Evolutionary conservation across 257 asterid genomes (phyloP).

Genomic region (Paraleonurus japonicus): DNA sequence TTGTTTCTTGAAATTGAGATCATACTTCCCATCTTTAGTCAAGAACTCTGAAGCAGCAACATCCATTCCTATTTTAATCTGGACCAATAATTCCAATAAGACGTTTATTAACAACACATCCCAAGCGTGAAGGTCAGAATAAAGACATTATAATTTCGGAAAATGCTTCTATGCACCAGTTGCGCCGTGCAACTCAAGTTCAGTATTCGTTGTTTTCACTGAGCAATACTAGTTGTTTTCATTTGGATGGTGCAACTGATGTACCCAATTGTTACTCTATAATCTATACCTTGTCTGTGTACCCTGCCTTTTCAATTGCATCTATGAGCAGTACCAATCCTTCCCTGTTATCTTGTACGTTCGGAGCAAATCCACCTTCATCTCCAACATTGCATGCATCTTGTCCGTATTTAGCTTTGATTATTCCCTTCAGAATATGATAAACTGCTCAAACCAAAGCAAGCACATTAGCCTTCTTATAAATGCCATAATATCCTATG

Average conservation of each 20-base stretch:
- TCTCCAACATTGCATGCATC: slow-evolving; percentile 99
- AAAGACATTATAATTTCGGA: too few relatives aligned
- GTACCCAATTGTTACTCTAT: too few relatives aligned
- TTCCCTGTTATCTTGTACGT: slow-evolving; percentile 95
- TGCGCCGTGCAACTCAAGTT: too few relatives aligned
- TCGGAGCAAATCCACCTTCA: slow-evolving; percentile 99
- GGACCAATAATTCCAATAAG: slow-evolving; percentile 27
- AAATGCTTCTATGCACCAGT: too few relatives aligned
- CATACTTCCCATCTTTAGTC: slow-evolving; percentile 81
- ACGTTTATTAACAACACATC: not conserved
- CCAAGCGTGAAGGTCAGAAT: not conserved
- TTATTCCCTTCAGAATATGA: slow-evolving; percentile 88
- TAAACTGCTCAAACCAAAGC: slow-evolving; percentile 56
- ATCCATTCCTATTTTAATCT: slow-evolving; percentile 99
- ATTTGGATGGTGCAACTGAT: too few relatives aligned
- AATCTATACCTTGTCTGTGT: slow-evolving; percentile 68
- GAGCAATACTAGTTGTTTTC: too few relatives aligned
- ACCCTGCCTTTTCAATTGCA: slow-evolving; percentile 95
- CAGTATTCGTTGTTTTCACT: too few relatives aligned
- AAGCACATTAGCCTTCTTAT: slow-evolving; percentile 20
- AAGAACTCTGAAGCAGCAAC: slow-evolving; percentile 98
- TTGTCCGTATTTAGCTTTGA: slow-evolving; percentile 95
- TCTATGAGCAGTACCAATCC: slow-evolving; percentile 89
- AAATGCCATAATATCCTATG: not conserved
- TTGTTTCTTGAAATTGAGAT: slow-evolving; percentile 93